Percentiles rank a stretch among this genome's conserved stretches.
phyloP scores from a whole-genome alignment of 768 basidiomycete species.

The Daedaleopsis nitida region DNA sequence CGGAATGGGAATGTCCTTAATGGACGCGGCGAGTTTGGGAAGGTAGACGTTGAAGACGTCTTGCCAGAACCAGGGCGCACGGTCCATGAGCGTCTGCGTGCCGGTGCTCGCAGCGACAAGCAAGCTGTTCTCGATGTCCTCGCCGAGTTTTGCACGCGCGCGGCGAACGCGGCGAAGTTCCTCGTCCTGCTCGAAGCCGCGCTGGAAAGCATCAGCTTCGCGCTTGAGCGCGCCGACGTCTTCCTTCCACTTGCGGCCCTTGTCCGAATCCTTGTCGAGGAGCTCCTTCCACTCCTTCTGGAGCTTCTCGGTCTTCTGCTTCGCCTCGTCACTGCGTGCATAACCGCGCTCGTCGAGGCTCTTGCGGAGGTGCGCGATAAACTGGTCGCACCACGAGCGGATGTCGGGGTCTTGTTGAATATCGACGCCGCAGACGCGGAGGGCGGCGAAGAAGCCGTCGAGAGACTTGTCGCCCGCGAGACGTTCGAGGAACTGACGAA shows the following conservation, averaged over 20 bases:
- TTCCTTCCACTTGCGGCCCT: constrained; percentile 51
- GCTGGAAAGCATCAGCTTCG: constrained; percentile 47
- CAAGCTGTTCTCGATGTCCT: constrained; percentile 50
- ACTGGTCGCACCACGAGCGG: constrained; percentile 55
- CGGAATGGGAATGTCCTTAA: constrained; percentile 71
- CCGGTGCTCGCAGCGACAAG: constrained; percentile 42
- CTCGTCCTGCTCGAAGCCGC: constrained; percentile 48
- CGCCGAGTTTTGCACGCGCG: constrained; percentile 50
- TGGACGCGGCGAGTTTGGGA: constrained; percentile 51
- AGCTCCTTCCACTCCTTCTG: constrained; percentile 52
- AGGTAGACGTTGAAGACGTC: constrained; percentile 82
- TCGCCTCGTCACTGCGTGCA: constrained; percentile 49
- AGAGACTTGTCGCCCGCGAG: constrained; percentile 52
- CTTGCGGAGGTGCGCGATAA: constrained; percentile 47
- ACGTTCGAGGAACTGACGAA: constrained; percentile 51
- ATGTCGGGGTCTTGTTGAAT: constrained; percentile 56
- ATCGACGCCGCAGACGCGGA: constrained; percentile 47
- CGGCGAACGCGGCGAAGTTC: constrained; percentile 49
- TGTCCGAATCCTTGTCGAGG: constrained; percentile 44
- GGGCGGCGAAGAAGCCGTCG: constrained; percentile 45
- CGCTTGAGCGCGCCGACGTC: constrained; percentile 48
- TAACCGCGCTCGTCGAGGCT: constrained; percentile 55
- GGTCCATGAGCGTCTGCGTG: constrained; percentile 56
- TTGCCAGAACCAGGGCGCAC: constrained; percentile 76
- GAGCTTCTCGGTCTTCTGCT: constrained; percentile 44